Percentiles rank a stretch among this genome's conserved stretches.
phyloP scores from a whole-genome alignment of 805 yeast species.

The Nadsonia fulvescens region DNA sequence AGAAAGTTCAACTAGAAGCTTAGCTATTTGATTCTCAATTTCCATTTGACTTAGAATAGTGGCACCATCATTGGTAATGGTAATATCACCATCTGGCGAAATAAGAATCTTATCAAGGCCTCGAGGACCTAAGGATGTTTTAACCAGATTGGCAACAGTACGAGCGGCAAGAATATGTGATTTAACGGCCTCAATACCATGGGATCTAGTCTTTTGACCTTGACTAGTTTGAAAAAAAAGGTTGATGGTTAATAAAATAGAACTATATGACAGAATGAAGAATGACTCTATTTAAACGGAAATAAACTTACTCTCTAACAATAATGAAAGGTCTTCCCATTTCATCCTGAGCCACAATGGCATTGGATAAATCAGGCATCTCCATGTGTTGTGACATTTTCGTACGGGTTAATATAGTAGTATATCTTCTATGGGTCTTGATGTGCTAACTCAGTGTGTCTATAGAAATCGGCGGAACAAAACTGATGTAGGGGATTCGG shows the following conservation, averaged over 20 bases:
- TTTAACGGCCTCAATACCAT: conserved; percentile 62
- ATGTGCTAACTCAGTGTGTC: no score
- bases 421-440: background rate
- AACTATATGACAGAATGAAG: no score
- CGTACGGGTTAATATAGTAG: background rate
- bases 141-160: conserved; percentile 81
- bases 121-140: conserved; percentile 90
- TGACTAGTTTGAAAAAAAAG: conserved; percentile 17
- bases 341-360: conserved; percentile 97
- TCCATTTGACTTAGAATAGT: conserved; percentile 94
- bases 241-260: no score
- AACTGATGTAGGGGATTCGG: no score
- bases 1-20: conserved; percentile 80
- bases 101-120: conserved; percentile 95
- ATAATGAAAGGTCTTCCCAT: conserved; percentile 98
- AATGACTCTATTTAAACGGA: background rate
- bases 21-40: conserved; percentile 88
- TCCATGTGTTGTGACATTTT: conserved; percentile 12
- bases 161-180: conserved; percentile 87
- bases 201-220: conserved; percentile 41
- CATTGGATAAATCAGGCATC: conserved; percentile 91
- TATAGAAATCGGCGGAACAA: no score
- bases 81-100: conserved; percentile 93
- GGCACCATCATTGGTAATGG: conserved; percentile 97
- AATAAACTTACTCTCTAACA: conserved; percentile 60